Percentiles rank a stretch among this genome's conserved stretches.
Evolutionary conservation across 2,329 filamentous ascomycete genomes (phyloP).

Genomic region (Endoconidiophora laricicola): DNA sequence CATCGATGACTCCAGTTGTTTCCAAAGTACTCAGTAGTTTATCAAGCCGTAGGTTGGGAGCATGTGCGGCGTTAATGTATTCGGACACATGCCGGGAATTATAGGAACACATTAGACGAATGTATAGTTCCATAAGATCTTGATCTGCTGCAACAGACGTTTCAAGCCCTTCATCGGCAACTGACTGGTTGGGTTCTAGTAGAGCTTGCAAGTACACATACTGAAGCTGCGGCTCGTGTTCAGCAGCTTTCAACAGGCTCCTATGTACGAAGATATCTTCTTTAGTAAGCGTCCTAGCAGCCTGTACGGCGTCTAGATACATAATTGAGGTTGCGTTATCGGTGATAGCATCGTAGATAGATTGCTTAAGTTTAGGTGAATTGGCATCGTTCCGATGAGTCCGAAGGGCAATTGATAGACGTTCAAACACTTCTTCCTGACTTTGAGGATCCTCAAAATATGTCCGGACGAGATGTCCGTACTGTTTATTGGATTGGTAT

Average conservation of each 20-base stretch:
- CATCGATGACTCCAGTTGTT: slow-evolving; percentile 76
- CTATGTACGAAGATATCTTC: slow-evolving; percentile 49
- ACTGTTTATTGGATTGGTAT: slow-evolving; percentile 66
- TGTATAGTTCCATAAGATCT: slow-evolving; percentile 64
- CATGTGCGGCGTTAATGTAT: slow-evolving; percentile 62
- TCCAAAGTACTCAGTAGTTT: slow-evolving; percentile 77
- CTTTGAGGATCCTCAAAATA: slow-evolving; percentile 79
- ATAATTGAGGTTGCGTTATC: slow-evolving; percentile 50
- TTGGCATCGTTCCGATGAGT: slow-evolving; percentile 40
- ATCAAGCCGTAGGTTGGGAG: slow-evolving; percentile 62
- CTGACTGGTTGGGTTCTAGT: slow-evolving; percentile 39
- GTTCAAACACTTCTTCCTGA: slow-evolving; percentile 58
- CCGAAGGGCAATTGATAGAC: slow-evolving; percentile 58
- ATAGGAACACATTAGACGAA: slow-evolving; percentile 80
- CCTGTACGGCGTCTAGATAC: slow-evolving; percentile 44
- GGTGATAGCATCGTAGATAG: slow-evolving; percentile 51
- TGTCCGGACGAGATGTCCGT: slow-evolving; percentile 56
- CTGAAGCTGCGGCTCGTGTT: slow-evolving; percentile 46
- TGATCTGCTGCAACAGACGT: slow-evolving; percentile 27
- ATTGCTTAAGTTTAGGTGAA: slow-evolving; percentile 48
- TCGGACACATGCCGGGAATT: slow-evolving; percentile 68
- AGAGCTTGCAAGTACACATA: slow-evolving; percentile 63
- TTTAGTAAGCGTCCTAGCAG: slow-evolving; percentile 49
- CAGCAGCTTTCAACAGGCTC: slow-evolving; percentile 41
- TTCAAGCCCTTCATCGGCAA: slow-evolving; percentile 15